phyloP scores from a whole-genome alignment of 148 eudicot genomes.

The Bassia scoparia region DNA sequence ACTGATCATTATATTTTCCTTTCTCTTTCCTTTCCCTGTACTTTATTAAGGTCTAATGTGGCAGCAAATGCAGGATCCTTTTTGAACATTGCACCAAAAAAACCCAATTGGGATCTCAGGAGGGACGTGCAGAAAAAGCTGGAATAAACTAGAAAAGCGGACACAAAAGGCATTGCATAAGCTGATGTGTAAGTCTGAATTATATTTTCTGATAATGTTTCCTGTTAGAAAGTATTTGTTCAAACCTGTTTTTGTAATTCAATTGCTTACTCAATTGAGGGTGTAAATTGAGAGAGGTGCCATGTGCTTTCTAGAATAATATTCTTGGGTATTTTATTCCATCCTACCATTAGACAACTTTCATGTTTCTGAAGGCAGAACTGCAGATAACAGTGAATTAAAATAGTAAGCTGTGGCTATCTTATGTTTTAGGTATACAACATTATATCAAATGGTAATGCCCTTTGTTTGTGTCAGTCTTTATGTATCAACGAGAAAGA shows the following conservation, averaged over 20 bases:
- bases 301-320: too few species aligned
- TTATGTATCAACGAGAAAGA: too few species aligned
- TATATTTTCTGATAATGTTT: background rate
- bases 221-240: background rate
- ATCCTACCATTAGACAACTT: too few species aligned
- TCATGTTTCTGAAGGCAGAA: background rate
- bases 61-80: slow-evolving; percentile 64
- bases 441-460: too few species aligned
- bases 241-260: too few species aligned
- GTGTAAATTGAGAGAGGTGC: too few species aligned
- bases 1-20: background rate
- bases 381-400: background rate
- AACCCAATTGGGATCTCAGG: slow-evolving; percentile 95
- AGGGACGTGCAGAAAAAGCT: slow-evolving; percentile 95
- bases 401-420: too few species aligned
- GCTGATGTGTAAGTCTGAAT: slow-evolving; percentile 58
- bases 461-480: too few species aligned
- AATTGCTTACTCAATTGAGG: background rate
- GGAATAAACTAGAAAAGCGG: slow-evolving; percentile 83
- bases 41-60: slow-evolving; percentile 13
- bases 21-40: background rate
- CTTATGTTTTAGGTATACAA: too few species aligned
- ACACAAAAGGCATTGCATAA: slow-evolving; percentile 83
- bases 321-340: too few species aligned
- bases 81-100: slow-evolving; percentile 96